These are phyloP conservation scores for Ceratocystis lukuohia DNA, from an alignment of 2,329 filamentous ascomycete species.

Conservation along the genomic window DNA sequence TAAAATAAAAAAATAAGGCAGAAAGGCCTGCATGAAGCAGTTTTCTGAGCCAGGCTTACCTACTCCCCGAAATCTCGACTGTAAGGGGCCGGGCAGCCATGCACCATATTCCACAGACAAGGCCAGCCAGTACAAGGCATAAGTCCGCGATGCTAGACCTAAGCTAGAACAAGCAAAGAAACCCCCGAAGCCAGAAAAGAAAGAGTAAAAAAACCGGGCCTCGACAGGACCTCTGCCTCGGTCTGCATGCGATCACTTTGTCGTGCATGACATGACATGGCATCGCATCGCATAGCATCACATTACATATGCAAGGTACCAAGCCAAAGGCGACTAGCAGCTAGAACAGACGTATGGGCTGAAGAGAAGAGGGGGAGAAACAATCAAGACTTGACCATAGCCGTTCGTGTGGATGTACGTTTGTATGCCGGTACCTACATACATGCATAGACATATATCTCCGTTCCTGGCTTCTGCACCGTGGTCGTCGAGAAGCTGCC, in stretches of 20 bases:
- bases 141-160: neutral
- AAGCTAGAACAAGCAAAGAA: neutral
- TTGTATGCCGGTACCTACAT: neutral
- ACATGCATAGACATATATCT: neutral
- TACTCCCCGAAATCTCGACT: neutral
- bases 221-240: neutral
- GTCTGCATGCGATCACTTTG: conserved; percentile 11
- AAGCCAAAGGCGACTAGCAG: neutral
- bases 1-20: neutral
- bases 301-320: conserved; percentile 14
- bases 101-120: neutral
- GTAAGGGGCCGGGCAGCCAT: neutral
- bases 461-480: conserved; percentile 1
- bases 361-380: conserved; percentile 1
- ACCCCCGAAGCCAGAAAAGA: neutral
- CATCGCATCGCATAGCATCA: neutral
- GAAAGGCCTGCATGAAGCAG: neutral
- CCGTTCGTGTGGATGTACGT: neutral
- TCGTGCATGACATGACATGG: conserved; percentile 6
- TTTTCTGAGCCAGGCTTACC: neutral
- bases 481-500: neutral
- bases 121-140: neutral
- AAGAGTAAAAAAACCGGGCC: neutral
- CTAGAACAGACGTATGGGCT: neutral
- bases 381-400: neutral